phyloP scores from a whole-genome alignment of 169 alveolate species.

The Cyclospora cayetanensis region DNA sequence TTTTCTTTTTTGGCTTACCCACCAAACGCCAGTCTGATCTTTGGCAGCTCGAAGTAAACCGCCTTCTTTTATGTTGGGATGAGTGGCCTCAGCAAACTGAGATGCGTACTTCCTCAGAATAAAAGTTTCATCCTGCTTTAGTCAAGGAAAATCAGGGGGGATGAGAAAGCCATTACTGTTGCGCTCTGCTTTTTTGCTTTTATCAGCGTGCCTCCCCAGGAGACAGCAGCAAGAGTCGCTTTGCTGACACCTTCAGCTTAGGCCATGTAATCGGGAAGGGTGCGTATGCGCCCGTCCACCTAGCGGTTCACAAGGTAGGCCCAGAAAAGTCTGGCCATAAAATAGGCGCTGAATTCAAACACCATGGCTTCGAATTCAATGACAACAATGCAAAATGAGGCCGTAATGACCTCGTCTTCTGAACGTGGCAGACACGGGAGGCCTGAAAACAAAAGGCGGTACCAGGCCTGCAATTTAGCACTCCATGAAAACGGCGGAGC shows the following conservation, averaged over 20 bases:
- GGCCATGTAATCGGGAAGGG: slow-evolving; percentile 83
- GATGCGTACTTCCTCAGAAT: no score
- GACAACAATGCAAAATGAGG: neutral
- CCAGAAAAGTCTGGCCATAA: neutral
- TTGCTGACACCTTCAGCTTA: slow-evolving; percentile 24
- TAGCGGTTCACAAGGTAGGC: slow-evolving; percentile 80
- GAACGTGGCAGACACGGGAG: no score
- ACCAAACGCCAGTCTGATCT: no score
- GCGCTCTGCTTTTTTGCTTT: neutral
- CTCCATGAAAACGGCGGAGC: neutral
- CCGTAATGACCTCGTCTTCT: neutral
- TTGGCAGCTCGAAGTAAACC: no score
- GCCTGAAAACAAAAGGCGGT: no score
- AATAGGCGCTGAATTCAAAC: neutral
- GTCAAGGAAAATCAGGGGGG: no score
- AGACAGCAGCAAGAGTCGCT: neutral
- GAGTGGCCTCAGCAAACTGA: no score
- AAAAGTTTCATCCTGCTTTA: no score
- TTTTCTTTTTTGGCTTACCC: no score
- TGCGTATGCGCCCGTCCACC: slow-evolving; percentile 88
- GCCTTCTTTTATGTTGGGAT: no score
- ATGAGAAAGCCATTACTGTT: no score
- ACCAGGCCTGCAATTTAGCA: neutral
- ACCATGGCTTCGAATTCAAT: neutral
- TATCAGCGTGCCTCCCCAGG: neutral